These are phyloP conservation scores for Gossypium ekmanianum DNA, from an alignment of 345 rosid genomes.

Conservation along the genomic window DNA sequence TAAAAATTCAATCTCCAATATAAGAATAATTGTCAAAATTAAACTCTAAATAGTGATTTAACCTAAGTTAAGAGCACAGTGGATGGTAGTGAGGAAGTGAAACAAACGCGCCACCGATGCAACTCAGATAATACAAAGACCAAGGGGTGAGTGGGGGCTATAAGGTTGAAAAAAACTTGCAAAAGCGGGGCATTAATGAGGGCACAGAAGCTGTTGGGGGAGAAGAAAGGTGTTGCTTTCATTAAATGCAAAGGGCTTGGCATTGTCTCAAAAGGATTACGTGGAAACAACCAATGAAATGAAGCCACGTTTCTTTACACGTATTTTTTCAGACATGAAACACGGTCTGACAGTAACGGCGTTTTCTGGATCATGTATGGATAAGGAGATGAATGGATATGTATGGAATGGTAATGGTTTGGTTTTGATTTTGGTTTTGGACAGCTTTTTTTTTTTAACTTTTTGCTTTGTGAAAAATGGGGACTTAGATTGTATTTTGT, in stretches of 20 bases:
- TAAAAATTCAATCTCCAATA: no score
- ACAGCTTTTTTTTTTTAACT: no score
- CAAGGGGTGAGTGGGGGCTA: not conserved
- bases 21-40: no score
- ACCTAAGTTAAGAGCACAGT: not conserved
- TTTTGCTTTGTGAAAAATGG: no score
- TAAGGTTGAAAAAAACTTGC: not conserved
- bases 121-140: not conserved
- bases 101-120: not conserved
- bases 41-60: no score
- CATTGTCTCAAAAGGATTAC: not conserved
- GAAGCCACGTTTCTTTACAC: conserved; percentile 10
- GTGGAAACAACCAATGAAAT: conserved; percentile 1
- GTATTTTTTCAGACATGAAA: not conserved
- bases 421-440: no score
- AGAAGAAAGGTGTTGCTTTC: conserved; percentile 10
- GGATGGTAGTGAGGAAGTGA: no score
- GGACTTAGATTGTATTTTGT: no score
- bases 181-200: conserved; percentile 22
- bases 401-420: not conserved
- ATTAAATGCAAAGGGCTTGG: conserved; percentile 29
- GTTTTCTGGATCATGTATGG: not conserved
- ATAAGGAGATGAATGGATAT: not conserved
- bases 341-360: conserved; percentile 11
- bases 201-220: no score